A percentile compares a stretch with the other conserved stretches of the same genome.
Conservation (phyloP, 1,284 basidiomycete species). For the Ceraceosorus guamensis region DNA sequence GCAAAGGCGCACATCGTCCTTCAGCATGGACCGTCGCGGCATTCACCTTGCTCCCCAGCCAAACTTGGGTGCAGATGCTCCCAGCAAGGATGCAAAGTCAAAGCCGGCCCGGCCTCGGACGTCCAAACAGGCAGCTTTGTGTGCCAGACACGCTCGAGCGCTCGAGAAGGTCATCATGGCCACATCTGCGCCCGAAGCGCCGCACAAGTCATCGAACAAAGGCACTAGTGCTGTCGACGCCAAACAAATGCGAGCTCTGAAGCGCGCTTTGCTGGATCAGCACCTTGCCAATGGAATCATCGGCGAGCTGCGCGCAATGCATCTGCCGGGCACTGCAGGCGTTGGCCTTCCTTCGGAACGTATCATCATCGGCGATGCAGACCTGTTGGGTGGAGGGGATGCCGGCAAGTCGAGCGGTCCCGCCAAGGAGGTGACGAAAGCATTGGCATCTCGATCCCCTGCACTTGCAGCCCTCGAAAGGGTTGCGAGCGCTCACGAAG, state of each 20-base stretch:
- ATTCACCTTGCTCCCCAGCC: too few relatives aligned
- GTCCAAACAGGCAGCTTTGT: conserved; percentile 23
- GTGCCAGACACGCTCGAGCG: conserved; percentile 34
- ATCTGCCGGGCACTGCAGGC: conserved; percentile 7
- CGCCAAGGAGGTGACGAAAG: not conserved
- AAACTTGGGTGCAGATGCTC: too few relatives aligned
- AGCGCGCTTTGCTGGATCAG: conserved; percentile 30
- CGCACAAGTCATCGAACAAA: conserved; percentile 1
- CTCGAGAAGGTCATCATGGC: conserved; percentile 39
- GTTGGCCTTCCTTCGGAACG: not conserved
- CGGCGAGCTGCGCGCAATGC: conserved; percentile 29
- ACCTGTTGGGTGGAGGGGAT: too few relatives aligned
- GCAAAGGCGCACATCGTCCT: too few relatives aligned
- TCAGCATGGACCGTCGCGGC: too few relatives aligned
- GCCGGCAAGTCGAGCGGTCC: too few relatives aligned
- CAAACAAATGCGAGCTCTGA: conserved; percentile 30
- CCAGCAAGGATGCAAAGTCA: too few relatives aligned
- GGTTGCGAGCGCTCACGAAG: not conserved
- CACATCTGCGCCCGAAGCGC: conserved; percentile 12
- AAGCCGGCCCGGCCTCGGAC: conserved; percentile 6
- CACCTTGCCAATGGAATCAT: conserved; percentile 37
- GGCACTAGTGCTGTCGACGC: conserved; percentile 14
- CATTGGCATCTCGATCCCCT: not conserved
- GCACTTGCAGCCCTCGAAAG: not conserved
- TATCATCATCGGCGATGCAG: not conserved